Evolutionary conservation across 805 yeast species (phyloP), one percentile per base, ranked within the genome.

Genomic region (Ogataea siamensis): DNA sequence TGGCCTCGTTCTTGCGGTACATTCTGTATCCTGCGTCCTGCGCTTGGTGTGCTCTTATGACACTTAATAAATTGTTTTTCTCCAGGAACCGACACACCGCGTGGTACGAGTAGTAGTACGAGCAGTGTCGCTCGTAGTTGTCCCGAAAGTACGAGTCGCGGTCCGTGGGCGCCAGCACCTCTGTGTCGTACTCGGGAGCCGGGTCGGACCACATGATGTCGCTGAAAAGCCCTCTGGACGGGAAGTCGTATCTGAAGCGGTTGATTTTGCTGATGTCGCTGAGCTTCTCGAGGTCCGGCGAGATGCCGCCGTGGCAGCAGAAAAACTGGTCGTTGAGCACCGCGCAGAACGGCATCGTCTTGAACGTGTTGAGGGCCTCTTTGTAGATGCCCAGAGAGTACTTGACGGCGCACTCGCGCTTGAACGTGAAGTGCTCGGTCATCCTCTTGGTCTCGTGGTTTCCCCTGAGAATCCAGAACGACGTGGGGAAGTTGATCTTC

Each of bases 131-230:
- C 22, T 84, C 85, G 7, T 76, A 59, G 60, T 91, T 91, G 45
- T 82, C 80, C 11, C 77, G 68, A 54, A 78, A 89, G 12, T 58
- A 61, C 2, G 66, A 66, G 12, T 54, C 53, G 3, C 66, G 56
- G 21, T 64, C 67, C 43, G 71, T 75, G 5, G 40, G 51, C 10
- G 85, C 35, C 13, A 43, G 30, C 10, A 55, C 36, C 19, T 58
- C 63, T n/a, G 53, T 47, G 57, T 88, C 95, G 58, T 87, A 91
- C 32, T 84, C 83, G 47, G 88, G 96, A 11, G 82, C 68, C 1
- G 98, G 98, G 62, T 91, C 98, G 0, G 96, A 81, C 98, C 98
- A 91, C 49, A 89, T 71, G 46, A 91, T 66, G 63, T 91, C 98
- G 63, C 97, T 88, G 86, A 88, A 84, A 35, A 91, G 62, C 0